Percentiles rank a stretch among this genome's conserved stretches.
Evolutionary conservation across 1,139 yeast genomes (phyloP).

Genomic region (Yamadazyma aaseri): DNA sequence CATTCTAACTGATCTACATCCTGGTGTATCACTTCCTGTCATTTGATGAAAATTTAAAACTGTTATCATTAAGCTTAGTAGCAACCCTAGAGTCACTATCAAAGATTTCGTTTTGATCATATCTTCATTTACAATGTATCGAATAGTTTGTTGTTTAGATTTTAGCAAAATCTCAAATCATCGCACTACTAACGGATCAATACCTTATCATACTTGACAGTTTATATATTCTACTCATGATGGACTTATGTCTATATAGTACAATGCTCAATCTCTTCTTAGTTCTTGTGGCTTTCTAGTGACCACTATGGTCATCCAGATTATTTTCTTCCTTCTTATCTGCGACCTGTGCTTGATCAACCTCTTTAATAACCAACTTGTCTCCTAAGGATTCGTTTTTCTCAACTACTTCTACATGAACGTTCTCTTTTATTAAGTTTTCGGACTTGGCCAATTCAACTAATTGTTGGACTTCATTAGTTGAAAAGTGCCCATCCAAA

Average conservation of each 20-base stretch:
- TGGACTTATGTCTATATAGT: too few relatives aligned
- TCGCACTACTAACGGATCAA: too few relatives aligned
- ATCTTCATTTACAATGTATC: not conserved
- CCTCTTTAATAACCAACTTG: slow-evolving; percentile 18
- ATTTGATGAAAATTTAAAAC: slow-evolving; percentile 19
- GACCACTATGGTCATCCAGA: slow-evolving; percentile 2
- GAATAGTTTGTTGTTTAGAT: too few relatives aligned
- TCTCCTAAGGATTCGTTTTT: slow-evolving; percentile 19
- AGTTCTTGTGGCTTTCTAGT: not conserved
- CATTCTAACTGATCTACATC: slow-evolving; percentile 66
- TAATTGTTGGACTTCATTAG: slow-evolving; percentile 31
- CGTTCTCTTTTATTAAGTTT: slow-evolving; percentile 27
- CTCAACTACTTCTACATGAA: slow-evolving; percentile 27
- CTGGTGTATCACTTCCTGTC: slow-evolving; percentile 34
- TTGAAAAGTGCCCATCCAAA: slow-evolving; percentile 41
- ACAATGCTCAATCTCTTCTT: slow-evolving; percentile 3
- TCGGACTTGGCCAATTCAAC: slow-evolving; percentile 31
- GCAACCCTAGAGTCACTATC: slow-evolving; percentile 9
- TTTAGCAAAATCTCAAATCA: too few relatives aligned
- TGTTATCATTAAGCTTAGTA: slow-evolving; percentile 5
- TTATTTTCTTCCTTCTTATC: slow-evolving; percentile 5
- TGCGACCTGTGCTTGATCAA: slow-evolving; percentile 3
- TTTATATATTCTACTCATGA: too few relatives aligned
- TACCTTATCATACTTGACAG: too few relatives aligned
- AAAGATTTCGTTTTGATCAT: slow-evolving; percentile 1